Base-by-base conservation (phyloP, 2,329 filamentous ascomycete genomes). In the Hansfordia pulvinata region DNA sequence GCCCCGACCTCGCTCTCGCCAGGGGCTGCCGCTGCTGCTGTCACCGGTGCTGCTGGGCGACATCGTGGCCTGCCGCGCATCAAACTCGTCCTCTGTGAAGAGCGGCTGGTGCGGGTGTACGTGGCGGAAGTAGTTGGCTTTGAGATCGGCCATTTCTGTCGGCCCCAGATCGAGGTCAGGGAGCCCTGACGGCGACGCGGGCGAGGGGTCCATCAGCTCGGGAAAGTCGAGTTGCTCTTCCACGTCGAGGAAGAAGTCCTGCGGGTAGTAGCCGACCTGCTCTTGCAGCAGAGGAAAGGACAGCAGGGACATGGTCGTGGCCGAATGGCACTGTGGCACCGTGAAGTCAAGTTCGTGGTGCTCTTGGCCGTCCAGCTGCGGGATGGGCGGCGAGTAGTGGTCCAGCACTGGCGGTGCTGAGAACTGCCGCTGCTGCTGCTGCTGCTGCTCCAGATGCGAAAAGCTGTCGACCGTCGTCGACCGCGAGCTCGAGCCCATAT, bases 31-130 rank as follows among this genome's bases (percentile, higher is more conserved):
- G n/a, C n/a, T n/a, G n/a, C n/a, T n/a, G n/a, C n/a, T n/a, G n/a
- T n/a, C n/a, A n/a, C n/a, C n/a, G 4, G 43, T 48, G 17, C 42
- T 43, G 11, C 47, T 37, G 10, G 42, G 37, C 23, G 44, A 38
- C 10, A 37, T 22, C 12, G 42, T 30, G 4, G 29, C 35, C 18
- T 47, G 42, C 46, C 50, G 49, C 2, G 29, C 25, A 10, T 37
- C 34, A 17, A 52, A 49, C 18, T 36, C 35, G 16, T 34, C 33
- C 11, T 33, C 35, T 7, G 44, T 41, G 19, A 55, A 52, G 11
- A 55, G 40, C 5, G 52, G 50, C 6, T 50, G 46, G 22, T 49
- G 42, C 11, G 50, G 47, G 29, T 54, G 47, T 10, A 49, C 50
- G 25, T 41, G 29, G 8, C 34, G 38, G 23, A 56, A 56, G 32